A percentile compares a stretch with the other conserved stretches of the same genome.
phyloP scores from a whole-genome alignment of 164 flowering plant genomes.

The Vitis rotundifolia region DNA sequence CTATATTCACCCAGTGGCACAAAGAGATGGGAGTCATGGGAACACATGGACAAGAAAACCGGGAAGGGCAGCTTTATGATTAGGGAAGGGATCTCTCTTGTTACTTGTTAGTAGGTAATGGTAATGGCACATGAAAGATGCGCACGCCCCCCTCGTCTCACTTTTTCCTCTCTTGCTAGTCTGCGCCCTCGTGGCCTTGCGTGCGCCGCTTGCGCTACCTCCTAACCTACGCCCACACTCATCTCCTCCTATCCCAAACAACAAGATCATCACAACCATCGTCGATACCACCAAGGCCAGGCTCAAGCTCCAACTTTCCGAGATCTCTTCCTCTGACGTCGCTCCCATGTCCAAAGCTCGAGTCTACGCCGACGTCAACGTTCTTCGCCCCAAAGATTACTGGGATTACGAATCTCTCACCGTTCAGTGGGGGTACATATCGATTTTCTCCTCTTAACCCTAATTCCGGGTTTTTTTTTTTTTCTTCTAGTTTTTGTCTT shows the following conservation, averaged over 20 bases:
- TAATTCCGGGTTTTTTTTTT: background rate
- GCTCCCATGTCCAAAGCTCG: slow-evolving; percentile 57
- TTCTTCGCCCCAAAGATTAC: slow-evolving; percentile 61
- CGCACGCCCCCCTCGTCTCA: slow-evolving; percentile 6
- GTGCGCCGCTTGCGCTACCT: slow-evolving; percentile 37
- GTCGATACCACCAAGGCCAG: background rate
- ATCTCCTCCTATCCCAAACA: background rate
- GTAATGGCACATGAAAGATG: slow-evolving; percentile 18
- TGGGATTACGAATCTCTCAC: slow-evolving; percentile 71
- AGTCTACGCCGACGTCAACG: slow-evolving; percentile 60
- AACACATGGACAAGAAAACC: too few species aligned
- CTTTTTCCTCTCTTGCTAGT: slow-evolving; percentile 27
- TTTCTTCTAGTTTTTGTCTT: background rate
- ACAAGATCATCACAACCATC: slow-evolving; percentile 1
- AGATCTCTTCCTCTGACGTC: slow-evolving; percentile 15
- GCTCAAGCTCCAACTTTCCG: background rate
- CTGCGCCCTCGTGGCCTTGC: slow-evolving; percentile 38
- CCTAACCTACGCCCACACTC: slow-evolving; percentile 29
- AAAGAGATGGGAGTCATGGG: too few species aligned
- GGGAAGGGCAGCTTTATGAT: too few species aligned
- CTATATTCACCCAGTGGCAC: too few species aligned
- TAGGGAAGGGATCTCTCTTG: too few species aligned
- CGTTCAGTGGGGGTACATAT: slow-evolving; percentile 66
- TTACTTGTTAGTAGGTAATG: background rate
- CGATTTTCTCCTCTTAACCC: background rate